Percentiles rank a stretch among this genome's conserved stretches.
Conservation (phyloP, 306 rosid species). For the Ziziphus jujuba region DNA sequence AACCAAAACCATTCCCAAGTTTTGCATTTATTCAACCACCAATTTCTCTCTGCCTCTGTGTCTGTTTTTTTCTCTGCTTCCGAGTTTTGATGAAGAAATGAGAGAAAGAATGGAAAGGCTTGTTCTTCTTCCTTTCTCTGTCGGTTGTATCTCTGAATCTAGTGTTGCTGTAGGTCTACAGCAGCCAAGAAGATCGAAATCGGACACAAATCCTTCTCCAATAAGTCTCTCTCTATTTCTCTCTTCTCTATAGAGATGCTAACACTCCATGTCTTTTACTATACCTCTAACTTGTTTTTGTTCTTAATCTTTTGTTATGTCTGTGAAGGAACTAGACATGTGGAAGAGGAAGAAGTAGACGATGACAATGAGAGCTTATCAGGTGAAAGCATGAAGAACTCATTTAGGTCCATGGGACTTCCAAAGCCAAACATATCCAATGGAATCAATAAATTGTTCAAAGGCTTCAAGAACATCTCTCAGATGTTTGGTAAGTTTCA, state of each 20-base stretch:
- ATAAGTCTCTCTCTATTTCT: conserved; percentile 54
- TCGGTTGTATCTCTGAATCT: conserved; percentile 86
- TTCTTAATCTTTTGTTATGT: neutral
- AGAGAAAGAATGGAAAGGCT: conserved; percentile 89
- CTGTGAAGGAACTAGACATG: conserved; percentile 44
- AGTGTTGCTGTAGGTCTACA: conserved; percentile 74
- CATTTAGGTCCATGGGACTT: conserved; percentile 41
- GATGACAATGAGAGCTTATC: conserved; percentile 46
- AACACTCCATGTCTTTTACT: neutral
- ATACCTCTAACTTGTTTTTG: conserved; percentile 6
- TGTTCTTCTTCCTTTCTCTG: conserved; percentile 86
- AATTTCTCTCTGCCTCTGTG: neutral
- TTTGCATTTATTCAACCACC: conserved; percentile 32
- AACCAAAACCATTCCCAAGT: conserved; percentile 31
- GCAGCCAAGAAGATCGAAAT: conserved; percentile 60
- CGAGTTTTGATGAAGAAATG: conserved; percentile 42
- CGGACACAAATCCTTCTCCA: conserved; percentile 37
- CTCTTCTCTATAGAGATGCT: neutral
- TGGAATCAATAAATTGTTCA: conserved; percentile 64
- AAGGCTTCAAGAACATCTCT: conserved; percentile 90
- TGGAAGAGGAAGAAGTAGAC: conserved; percentile 28
- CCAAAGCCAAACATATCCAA: conserved; percentile 63
- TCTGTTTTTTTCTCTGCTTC: neutral
- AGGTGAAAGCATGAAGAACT: conserved; percentile 61
- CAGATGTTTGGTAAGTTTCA: conserved; percentile 69